Base-by-base conservation (phyloP, 2,329 filamentous ascomycete species). In the Neoarthrinium moseri region DNA sequence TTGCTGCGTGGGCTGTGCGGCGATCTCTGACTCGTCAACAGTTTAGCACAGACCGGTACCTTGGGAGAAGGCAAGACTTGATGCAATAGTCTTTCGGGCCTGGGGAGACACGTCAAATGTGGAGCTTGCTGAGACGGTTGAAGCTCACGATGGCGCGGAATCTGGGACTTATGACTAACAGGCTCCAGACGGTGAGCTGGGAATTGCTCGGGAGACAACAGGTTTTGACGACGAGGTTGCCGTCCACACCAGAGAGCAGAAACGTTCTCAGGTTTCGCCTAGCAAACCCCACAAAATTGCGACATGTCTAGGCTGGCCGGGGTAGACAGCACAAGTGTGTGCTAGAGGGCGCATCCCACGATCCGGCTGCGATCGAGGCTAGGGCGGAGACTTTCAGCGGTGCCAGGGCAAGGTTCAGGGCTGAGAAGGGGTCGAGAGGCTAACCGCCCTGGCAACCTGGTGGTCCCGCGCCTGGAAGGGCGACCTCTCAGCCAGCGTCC, bases 251-350 rank as follows among this genome's bases (percentile, higher is more conserved):
- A 22, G 11, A 24, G 17, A 27, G 11, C 12, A 21, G 24, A 40
- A 40, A 40, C 37, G 37, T 20, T 23, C 37, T 43, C 40, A 43
- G 24, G 15, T 20, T 43, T 43, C 40, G 27, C 23, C 27, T 22
- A 33, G 20, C 23, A 15, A 39, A 15, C 21, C 20, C 40, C 26
- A 26, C 30, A 43, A 26, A 43, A 43, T 43, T 40, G 37, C 37
- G 37, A 40, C 37, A 40, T 40, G 13, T 23, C 20, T 27, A 11
- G 21, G 21, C n/a, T 10, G 23, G 8, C n/a, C 18, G 36, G 36
- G 22, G 20, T 26, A 22, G 11, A 15, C 20, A 23, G 17, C n/a
- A 23, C 7, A 12, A 13, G 18, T 38, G 21, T 18, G 15, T n/a
- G 22, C 7, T 23, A 12, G 23, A 23, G 37, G 20, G 22, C 17